These are phyloP conservation scores for Daldinia childiae DNA, from an alignment of 495 filamentous ascomycete species.

Conservation along the genomic window DNA sequence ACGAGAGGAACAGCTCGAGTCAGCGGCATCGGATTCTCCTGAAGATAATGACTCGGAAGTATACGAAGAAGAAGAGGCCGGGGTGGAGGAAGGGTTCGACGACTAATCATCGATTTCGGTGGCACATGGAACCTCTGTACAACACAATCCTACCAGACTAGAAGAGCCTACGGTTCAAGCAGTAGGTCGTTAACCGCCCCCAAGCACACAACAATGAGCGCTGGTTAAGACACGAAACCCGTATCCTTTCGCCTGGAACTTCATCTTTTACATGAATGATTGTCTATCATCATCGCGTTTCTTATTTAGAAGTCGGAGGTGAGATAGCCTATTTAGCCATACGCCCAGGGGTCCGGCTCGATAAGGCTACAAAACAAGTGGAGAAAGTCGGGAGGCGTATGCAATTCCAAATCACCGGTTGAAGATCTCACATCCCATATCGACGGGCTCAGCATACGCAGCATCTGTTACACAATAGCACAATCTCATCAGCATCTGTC, in stretches of 20 bases:
- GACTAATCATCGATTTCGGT: slow-evolving; percentile 25
- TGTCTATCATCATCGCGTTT: slow-evolving; percentile 8
- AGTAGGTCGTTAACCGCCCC: background rate
- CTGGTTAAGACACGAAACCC: background rate
- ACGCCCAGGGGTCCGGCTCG: slow-evolving; percentile 16
- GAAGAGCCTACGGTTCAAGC: background rate
- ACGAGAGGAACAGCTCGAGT: slow-evolving; percentile 18
- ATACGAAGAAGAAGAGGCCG: slow-evolving; percentile 58
- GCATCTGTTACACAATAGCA: background rate
- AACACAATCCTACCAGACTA: background rate
- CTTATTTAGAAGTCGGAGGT: background rate
- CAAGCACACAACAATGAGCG: background rate
- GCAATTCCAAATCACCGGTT: slow-evolving; percentile 13
- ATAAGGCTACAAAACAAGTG: slow-evolving; percentile 24
- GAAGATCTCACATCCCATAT: background rate
- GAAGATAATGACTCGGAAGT: slow-evolving; percentile 52
- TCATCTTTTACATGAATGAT: slow-evolving; percentile 1
- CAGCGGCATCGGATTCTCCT: slow-evolving; percentile 34
- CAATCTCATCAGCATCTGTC: background rate
- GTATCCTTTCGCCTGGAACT: background rate
- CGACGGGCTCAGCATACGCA: background rate
- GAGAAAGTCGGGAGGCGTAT: slow-evolving; percentile 5
- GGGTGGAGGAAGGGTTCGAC: slow-evolving; percentile 51
- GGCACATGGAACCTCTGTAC: background rate
- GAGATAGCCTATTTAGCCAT: slow-evolving; percentile 33